Conservation (phyloP, 2,329 filamentous ascomycete species). For the Fusarium chaquense region DNA sequence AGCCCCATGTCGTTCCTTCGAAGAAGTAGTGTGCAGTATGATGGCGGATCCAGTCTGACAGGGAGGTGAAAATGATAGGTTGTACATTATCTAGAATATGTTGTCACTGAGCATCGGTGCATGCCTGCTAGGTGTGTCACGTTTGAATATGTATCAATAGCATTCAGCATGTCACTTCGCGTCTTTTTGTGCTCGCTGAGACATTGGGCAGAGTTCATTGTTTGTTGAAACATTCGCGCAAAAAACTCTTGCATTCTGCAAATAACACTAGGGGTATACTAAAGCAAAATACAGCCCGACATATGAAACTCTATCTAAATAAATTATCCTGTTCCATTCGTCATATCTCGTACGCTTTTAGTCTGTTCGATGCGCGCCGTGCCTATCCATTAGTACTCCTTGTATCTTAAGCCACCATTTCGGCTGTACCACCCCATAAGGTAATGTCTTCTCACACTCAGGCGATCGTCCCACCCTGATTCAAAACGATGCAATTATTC, state of each 20-base stretch:
- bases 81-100: slow-evolving; percentile 1
- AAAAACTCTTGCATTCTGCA: slow-evolving; percentile 24
- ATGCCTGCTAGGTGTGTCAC: not conserved
- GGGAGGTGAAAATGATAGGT: slow-evolving; percentile 24
- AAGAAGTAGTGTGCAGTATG: slow-evolving; percentile 63
- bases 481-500: slow-evolving; percentile 77
- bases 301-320: slow-evolving; percentile 36
- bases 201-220: not conserved
- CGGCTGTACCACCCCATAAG: not conserved
- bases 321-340: slow-evolving; percentile 25
- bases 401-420: not conserved
- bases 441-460: slow-evolving; percentile 3
- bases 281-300: slow-evolving; percentile 45
- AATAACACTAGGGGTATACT: slow-evolving; percentile 47
- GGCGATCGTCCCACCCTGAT: slow-evolving; percentile 48
- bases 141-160: not conserved
- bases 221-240: not conserved
- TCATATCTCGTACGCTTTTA: slow-evolving; percentile 23
- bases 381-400: slow-evolving; percentile 13
- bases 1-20: slow-evolving; percentile 63
- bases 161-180: not conserved
- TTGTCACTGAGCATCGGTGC: slow-evolving; percentile 5
- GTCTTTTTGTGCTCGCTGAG: not conserved
- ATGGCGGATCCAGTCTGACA: slow-evolving; percentile 45
- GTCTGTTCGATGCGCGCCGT: slow-evolving; percentile 18